Percentiles rank a stretch among this genome's conserved stretches.
Evolutionary conservation across 768 basidiomycete genomes (phyloP).

Genomic region (Boletus vinaceobasis): DNA sequence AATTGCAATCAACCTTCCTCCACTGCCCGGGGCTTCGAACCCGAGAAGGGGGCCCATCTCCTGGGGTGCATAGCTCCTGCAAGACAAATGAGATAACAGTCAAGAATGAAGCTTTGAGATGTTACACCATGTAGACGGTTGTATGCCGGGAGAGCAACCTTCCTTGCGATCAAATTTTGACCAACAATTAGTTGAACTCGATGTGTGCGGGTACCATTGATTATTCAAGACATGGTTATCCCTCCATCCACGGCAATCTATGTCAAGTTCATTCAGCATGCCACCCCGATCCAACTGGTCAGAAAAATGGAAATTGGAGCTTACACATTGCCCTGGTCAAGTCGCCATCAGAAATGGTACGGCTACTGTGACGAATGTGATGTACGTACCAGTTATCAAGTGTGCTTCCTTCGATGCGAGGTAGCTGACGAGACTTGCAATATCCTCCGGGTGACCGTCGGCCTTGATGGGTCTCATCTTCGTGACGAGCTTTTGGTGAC

Average conservation of each 20-base stretch:
- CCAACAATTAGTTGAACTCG: too few species aligned
- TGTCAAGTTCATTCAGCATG: background rate
- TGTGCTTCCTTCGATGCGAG: conserved; percentile 33
- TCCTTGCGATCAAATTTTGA: too few species aligned
- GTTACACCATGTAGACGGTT: too few species aligned
- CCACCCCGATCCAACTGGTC: background rate
- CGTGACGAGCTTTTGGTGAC: too few species aligned
- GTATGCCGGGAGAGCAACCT: too few species aligned
- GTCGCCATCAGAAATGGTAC: background rate
- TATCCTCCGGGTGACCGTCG: conserved; percentile 28
- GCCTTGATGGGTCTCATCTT: conserved; percentile 7
- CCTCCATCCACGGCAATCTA: conserved; percentile 4
- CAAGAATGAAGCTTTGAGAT: background rate
- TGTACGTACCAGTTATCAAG: background rate
- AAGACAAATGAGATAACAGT: background rate
- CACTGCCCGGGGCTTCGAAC: too few species aligned
- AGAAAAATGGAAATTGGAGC: background rate
- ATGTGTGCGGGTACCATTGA: too few species aligned
- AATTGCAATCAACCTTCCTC: background rate
- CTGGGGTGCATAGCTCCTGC: background rate
- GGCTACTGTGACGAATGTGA: background rate
- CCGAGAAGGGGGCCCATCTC: background rate
- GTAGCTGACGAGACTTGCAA: conserved; percentile 33
- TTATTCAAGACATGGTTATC: background rate
- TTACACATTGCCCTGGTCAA: conserved; percentile 1